Evolutionary conservation across 139 green algal genomes (phyloP).

Genomic region (Tetraselmis chui): DNA sequence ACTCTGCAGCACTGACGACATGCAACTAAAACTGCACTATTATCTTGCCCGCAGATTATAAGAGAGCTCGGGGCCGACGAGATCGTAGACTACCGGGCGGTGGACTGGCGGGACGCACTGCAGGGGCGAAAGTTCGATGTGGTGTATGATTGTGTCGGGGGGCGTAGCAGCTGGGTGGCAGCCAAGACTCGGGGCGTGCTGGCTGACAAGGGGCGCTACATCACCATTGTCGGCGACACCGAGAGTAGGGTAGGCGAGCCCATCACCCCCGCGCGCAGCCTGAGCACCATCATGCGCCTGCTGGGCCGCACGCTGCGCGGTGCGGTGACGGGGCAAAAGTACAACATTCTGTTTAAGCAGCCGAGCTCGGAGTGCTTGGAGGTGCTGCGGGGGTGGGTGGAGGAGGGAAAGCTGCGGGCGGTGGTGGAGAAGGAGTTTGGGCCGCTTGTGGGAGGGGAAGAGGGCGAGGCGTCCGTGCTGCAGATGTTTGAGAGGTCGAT

Average conservation of each 20-base stretch:
- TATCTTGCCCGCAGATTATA: too few relatives aligned
- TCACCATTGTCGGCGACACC: not conserved
- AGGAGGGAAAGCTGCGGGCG: not conserved
- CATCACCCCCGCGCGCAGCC: not conserved
- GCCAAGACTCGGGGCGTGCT: not conserved
- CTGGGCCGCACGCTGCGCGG: not conserved
- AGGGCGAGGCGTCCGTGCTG: not conserved
- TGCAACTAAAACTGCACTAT: too few relatives aligned
- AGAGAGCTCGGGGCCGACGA: not conserved
- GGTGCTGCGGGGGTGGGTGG: not conserved
- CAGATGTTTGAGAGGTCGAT: not conserved
- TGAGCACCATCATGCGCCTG: not conserved
- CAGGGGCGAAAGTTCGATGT: not conserved
- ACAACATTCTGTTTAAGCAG: not conserved
- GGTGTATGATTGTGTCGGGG: not conserved
- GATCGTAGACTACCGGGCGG: not conserved
- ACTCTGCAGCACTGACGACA: too few relatives aligned
- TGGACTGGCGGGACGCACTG: not conserved
- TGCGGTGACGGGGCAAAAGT: not conserved
- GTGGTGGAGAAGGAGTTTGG: not conserved
- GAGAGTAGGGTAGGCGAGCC: not conserved
- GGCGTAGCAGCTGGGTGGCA: not conserved
- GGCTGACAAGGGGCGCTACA: not conserved
- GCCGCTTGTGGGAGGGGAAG: not conserved
- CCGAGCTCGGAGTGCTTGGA: not conserved